phyloP scores from a whole-genome alignment of 2,329 filamentous ascomycete genomes.

The Hypoxylon sp. region DNA sequence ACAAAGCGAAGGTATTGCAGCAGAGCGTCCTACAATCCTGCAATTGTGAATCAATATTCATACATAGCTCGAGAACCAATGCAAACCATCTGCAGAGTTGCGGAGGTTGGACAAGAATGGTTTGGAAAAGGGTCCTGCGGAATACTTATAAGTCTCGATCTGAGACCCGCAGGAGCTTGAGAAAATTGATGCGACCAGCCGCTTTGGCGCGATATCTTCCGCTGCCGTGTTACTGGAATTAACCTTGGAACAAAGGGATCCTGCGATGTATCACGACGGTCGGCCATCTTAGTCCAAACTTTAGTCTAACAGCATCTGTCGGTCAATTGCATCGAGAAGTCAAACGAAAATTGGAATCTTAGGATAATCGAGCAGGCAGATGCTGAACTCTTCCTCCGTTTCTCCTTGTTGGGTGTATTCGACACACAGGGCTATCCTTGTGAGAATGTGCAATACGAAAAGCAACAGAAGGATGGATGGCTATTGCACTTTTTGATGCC shows the following conservation, averaged over 20 bases:
- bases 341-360: conserved; percentile 12
- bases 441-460: conserved; percentile 11
- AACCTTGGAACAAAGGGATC: not conserved
- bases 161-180: conserved; percentile 20
- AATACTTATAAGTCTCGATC: conserved; percentile 17
- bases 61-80: conserved; percentile 26
- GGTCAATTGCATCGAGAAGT: conserved; percentile 24
- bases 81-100: conserved; percentile 25
- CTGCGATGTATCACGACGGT: not conserved
- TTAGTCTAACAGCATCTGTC: conserved; percentile 4
- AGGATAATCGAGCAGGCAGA: conserved; percentile 26
- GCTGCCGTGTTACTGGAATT: conserved; percentile 17
- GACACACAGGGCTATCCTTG: conserved; percentile 1
- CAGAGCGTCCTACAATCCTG: conserved; percentile 26
- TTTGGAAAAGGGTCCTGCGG: conserved; percentile 29
- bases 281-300: not conserved
- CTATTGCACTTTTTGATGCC: conserved; percentile 2
- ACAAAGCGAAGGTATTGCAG: conserved; percentile 30
- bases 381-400: not conserved
- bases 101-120: conserved; percentile 20
- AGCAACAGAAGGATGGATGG: conserved; percentile 6
- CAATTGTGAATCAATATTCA: conserved; percentile 33
- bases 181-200: conserved; percentile 5
- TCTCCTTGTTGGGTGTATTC: not conserved
- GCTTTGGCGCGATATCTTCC: conserved; percentile 9